Evolutionary conservation across 2,329 filamentous ascomycete genomes (phyloP).

Genomic region (Epichloe coenophiala): DNA sequence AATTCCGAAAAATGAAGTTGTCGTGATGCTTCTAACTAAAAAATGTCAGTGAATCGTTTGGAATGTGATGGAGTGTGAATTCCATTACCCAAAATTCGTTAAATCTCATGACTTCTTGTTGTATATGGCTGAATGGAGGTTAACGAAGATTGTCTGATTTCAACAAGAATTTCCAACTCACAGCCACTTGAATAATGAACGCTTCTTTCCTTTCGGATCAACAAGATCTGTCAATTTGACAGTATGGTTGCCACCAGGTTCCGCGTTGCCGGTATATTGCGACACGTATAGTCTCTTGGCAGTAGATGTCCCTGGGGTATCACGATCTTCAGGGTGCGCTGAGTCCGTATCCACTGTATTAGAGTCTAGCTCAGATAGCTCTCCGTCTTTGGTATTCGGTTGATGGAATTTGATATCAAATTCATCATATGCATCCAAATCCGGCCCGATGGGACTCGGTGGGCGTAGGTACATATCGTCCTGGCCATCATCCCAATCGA

Average conservation of each 20-base stretch:
- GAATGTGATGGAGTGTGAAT: neutral
- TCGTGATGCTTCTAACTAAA: conserved; percentile 21
- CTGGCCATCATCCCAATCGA: neutral
- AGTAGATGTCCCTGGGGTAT: conserved; percentile 5
- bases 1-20: conserved; percentile 19
- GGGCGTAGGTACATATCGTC: conserved; percentile 1
- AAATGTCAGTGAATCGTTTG: conserved; percentile 3
- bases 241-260: conserved; percentile 22
- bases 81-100: conserved; percentile 25
- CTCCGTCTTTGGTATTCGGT: conserved; percentile 13
- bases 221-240: conserved; percentile 23
- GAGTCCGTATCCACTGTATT: conserved; percentile 13
- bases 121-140: conserved; percentile 19
- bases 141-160: conserved; percentile 4
- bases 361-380: conserved; percentile 17
- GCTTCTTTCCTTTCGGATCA: conserved; percentile 16
- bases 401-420: conserved; percentile 14
- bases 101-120: conserved; percentile 27
- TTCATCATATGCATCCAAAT: conserved; percentile 17
- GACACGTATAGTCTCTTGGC: conserved; percentile 19
- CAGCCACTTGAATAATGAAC: conserved; percentile 30
- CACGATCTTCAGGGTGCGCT: conserved; percentile 7
- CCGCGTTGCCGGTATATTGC: conserved; percentile 24
- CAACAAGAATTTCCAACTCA: conserved; percentile 8
- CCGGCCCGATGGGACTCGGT: conserved; percentile 10